Percentiles rank a stretch among this genome's conserved stretches.
phyloP scores from a whole-genome alignment of 2,329 filamentous ascomycete species.

The Penicillium sp. region DNA sequence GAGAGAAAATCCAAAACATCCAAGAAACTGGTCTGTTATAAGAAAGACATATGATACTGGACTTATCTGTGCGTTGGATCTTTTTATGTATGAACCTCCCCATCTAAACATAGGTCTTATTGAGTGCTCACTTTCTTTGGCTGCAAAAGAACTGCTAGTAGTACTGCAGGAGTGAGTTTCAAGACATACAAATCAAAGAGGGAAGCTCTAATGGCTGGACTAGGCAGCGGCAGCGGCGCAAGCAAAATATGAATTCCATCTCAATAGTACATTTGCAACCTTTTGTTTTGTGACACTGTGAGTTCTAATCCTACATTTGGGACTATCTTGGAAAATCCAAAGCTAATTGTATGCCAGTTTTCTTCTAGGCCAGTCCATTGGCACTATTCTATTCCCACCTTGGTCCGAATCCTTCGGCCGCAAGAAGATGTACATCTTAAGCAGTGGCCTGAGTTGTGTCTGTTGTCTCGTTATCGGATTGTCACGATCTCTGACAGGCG shows the following conservation, averaged over 20 bases:
- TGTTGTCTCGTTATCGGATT: constrained; percentile 46
- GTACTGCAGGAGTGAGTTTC: constrained; percentile 39
- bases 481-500: constrained; percentile 40
- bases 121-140: constrained; percentile 16
- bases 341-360: constrained; percentile 30
- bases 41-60: constrained; percentile 37
- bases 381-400: constrained; percentile 42
- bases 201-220: not conserved
- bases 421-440: constrained; percentile 41
- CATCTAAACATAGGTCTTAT: not conserved
- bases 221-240: constrained; percentile 37
- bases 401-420: constrained; percentile 46
- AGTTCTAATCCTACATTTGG: constrained; percentile 13
- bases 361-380: constrained; percentile 39
- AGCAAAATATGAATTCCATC: constrained; percentile 33
- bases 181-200: not conserved
- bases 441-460: constrained; percentile 34
- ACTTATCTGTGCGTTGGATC: constrained; percentile 37
- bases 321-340: no score
- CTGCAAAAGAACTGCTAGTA: constrained; percentile 38
- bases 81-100: constrained; percentile 35
- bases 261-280: constrained; percentile 32
- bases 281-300: constrained; percentile 39
- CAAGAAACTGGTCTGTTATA: constrained; percentile 36
- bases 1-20: constrained; percentile 35